A percentile compares a stretch with the other conserved stretches of the same genome.
Conservation (phyloP, 176 grass and related monocot genomes). For the Saccharum officinarum region DNA sequence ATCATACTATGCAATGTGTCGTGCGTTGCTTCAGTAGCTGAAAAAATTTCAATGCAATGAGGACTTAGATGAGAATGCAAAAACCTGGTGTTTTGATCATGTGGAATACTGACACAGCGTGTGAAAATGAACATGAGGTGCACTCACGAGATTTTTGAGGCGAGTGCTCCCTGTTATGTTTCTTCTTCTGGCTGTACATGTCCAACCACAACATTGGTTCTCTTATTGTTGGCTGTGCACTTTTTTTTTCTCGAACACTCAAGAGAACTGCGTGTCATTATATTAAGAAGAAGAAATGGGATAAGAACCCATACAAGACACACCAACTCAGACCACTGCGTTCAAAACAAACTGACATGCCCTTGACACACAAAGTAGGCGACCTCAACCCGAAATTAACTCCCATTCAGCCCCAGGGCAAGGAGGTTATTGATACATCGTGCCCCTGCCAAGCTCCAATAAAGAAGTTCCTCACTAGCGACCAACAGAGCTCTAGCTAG, state of each 20-base stretch:
- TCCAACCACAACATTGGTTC: not conserved
- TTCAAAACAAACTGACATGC: not conserved
- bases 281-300: not conserved
- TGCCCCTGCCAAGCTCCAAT: not conserved
- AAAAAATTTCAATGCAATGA: not conserved
- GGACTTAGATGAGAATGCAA: not conserved
- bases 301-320: not conserved
- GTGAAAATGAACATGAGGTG: constrained; percentile 77
- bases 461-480: not conserved
- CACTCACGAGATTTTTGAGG: constrained; percentile 78
- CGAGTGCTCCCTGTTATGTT: constrained; percentile 7
- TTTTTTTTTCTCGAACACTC: not conserved
- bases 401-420: not conserved
- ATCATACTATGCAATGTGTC: not conserved
- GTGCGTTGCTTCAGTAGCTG: not conserved
- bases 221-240: no score
- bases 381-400: not conserved
- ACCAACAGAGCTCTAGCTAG: not conserved
- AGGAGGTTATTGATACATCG: not conserved
- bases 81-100: not conserved
- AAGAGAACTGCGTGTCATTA: not conserved
- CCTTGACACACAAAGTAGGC: not conserved
- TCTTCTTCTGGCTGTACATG: constrained; percentile 7
- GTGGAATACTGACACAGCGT: not conserved
- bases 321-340: not conserved